Evolutionary conservation across 305 asterid species (phyloP), one percentile per base, ranked within the genome.

Genomic region (Vinca major): DNA sequence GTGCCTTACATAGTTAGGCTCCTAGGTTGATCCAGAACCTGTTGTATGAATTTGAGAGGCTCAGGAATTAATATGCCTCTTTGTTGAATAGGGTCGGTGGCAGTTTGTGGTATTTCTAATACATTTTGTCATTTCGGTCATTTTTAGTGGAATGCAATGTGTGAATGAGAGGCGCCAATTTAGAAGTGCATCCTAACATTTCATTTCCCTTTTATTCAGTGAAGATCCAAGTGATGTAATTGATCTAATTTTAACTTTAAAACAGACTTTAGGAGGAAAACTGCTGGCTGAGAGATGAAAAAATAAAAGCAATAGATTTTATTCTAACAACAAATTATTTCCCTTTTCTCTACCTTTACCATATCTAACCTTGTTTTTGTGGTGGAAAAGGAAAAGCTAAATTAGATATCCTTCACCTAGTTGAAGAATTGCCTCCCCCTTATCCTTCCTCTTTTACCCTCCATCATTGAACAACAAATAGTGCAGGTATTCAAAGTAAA

Each of bases 21-120:
- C 45, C 50, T 53, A 53, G 39, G n/a, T 26, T 21, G 4, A n/a
- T 63, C 13, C 64, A 52, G 3, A 69, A 58, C 56, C 48, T 64
- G 60, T 44, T 26, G 36, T 19, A 14, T 56, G 56, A 45, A 45
- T 5, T 45, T 45, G 49, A 5, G 49, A 51, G 48, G 17, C 13
- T 39, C 56, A 17, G 61, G 39, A 33, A 57, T 10, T 21, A 4
- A 45, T 21, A 26, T 68, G 47, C 48, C 19, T 26, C 33, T 26
- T 26, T 26, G 33, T 26, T 26, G 33, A 26, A 26, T 26, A 26
- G 33, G 33, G 33, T 26, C 33, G 33, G 1, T 26, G 33, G 33
- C 33, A 26, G 33, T 26, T 26, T 26, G 33, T 26, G 33, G 33
- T 26, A 26, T 26, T 26, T 26, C 33, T 26, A 26, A 26, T 26